Percentiles rank a stretch among this genome's conserved stretches.
These are phyloP conservation scores for Saussurea involucrata DNA, from an alignment of 129 eudicot species.

Conservation along the genomic window DNA sequence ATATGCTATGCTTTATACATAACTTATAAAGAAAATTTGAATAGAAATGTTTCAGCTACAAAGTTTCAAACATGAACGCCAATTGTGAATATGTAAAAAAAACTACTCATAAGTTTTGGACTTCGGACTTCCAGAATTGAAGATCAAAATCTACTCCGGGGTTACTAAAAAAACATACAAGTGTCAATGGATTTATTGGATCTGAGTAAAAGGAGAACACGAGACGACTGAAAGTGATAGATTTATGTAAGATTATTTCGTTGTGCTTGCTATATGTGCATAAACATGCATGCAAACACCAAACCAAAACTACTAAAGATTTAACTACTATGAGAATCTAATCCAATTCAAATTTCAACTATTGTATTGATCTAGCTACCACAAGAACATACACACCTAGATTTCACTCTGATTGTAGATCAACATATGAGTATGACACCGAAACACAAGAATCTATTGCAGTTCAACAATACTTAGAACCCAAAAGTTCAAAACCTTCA, in stretches of 20 bases:
- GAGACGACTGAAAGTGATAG: background rate
- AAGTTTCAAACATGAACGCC: background rate
- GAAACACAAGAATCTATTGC: background rate
- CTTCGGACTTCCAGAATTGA: background rate
- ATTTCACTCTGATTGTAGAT: background rate
- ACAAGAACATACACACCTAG: conserved; percentile 6
- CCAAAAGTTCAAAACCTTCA: background rate
- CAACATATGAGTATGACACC: background rate
- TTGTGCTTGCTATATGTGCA: background rate
- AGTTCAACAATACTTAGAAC: background rate
- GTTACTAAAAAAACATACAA: background rate
- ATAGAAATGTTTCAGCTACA: too few species aligned
- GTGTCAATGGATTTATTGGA: background rate
- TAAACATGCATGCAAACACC: conserved; percentile 6
- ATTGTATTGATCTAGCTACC: background rate
- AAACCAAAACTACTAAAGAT: background rate
- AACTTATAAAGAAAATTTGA: too few species aligned
- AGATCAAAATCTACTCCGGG: background rate
- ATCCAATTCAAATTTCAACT: background rate
- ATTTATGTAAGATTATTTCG: background rate
- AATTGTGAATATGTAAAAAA: background rate
- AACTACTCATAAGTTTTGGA: background rate
- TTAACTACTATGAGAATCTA: background rate
- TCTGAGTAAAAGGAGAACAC: background rate
- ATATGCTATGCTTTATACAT: background rate